Conservation (phyloP, 441 rosid species). For the Sinapis alba region DNA sequence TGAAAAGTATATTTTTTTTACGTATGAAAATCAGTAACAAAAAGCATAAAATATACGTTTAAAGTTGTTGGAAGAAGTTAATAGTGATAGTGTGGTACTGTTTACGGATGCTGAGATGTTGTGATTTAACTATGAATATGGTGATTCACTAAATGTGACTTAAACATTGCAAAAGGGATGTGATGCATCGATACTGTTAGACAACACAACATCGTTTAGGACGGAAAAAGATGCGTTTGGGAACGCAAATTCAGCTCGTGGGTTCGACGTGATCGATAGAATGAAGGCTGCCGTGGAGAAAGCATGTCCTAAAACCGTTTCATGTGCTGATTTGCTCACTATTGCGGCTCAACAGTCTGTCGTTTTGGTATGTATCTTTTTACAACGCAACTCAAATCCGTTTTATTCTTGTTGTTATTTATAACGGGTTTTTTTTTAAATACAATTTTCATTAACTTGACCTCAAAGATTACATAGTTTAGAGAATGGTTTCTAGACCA, state of each 20-base stretch:
- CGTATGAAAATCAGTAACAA: neutral
- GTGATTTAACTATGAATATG: neutral
- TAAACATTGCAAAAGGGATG: conserved; percentile 50
- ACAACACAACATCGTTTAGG: conserved; percentile 47
- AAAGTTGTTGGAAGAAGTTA: neutral
- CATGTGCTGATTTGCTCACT: conserved; percentile 59
- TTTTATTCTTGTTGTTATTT: neutral
- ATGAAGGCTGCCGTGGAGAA: conserved; percentile 53
- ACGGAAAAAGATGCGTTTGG: conserved; percentile 53
- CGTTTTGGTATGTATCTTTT: conserved; percentile 39
- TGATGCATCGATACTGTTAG: conserved; percentile 72
- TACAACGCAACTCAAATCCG: neutral
- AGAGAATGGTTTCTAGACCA: neutral
- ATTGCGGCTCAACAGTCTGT: conserved; percentile 50
- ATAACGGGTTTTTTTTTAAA: too few relatives aligned
- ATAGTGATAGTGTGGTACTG: neutral
- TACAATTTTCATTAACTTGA: too few relatives aligned
- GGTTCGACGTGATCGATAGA: conserved; percentile 44
- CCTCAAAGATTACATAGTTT: too few relatives aligned
- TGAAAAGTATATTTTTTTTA: neutral
- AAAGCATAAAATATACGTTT: neutral
- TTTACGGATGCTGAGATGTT: neutral
- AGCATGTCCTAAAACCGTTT: conserved; percentile 47
- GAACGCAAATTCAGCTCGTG: conserved; percentile 35
- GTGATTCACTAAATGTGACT: neutral